Percentiles rank a stretch among this genome's conserved stretches.
phyloP scores from a whole-genome alignment of 179 eudicot species.

The Beta lomatogona region DNA sequence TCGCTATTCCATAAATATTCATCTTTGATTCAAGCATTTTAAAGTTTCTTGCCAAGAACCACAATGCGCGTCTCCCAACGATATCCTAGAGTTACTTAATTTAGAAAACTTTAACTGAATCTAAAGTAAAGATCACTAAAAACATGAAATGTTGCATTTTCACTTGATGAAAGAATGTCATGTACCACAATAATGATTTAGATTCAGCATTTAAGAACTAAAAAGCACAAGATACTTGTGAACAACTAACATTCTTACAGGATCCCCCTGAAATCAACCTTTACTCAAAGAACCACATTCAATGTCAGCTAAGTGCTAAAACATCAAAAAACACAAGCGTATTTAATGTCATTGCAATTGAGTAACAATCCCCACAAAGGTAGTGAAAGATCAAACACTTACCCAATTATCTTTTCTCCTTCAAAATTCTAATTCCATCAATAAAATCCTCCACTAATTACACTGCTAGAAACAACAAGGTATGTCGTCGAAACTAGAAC shows the following conservation, averaged over 20 bases:
- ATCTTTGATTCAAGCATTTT: background rate
- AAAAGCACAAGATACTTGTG: background rate
- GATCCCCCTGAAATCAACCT: too few relatives aligned
- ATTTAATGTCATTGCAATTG: background rate
- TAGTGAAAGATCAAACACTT: background rate
- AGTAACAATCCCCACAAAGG: background rate
- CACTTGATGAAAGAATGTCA: background rate
- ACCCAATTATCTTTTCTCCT: background rate
- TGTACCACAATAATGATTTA: background rate
- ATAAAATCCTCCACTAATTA: background rate
- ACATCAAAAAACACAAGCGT: background rate
- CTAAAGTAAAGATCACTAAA: background rate
- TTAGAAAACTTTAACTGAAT: background rate
- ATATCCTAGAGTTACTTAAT: background rate
- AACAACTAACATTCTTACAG: background rate
- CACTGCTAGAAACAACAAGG: background rate
- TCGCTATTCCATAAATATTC: background rate
- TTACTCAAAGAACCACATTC: background rate
- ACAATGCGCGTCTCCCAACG: background rate
- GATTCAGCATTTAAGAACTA: background rate
- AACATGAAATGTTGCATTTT: background rate
- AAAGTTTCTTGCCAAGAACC: background rate
- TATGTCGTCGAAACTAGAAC: background rate
- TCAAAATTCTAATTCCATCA: background rate
- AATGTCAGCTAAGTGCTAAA: background rate